Conservation (phyloP, 768 basidiomycete genomes). For the Mycena chlorophos region DNA sequence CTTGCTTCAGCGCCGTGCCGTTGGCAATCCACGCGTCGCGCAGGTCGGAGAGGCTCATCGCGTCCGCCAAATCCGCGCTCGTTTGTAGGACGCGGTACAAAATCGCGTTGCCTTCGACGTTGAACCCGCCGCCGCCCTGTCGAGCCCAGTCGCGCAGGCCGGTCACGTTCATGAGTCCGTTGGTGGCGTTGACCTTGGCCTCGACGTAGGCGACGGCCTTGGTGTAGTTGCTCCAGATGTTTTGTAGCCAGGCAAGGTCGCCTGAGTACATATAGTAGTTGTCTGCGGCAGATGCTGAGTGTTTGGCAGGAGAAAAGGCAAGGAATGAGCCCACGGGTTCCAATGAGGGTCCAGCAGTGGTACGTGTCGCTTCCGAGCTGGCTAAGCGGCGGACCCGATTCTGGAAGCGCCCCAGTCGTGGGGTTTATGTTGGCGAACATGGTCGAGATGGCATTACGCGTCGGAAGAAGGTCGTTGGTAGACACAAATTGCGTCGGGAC, state of each 20-base stretch:
- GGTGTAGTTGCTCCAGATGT: slow-evolving; percentile 56
- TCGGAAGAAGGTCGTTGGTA: slow-evolving; percentile 57
- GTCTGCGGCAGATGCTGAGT: slow-evolving; percentile 32
- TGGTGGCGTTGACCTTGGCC: slow-evolving; percentile 44
- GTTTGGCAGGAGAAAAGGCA: neutral
- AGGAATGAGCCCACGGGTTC: slow-evolving; percentile 39
- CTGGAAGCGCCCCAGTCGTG: slow-evolving; percentile 53
- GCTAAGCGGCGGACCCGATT: slow-evolving; percentile 51
- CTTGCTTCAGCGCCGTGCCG: slow-evolving; percentile 48
- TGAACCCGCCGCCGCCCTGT: slow-evolving; percentile 54
- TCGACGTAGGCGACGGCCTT: slow-evolving; percentile 56
- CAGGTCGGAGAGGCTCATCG: slow-evolving; percentile 36
- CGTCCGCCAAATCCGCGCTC: slow-evolving; percentile 43
- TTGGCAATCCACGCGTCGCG: slow-evolving; percentile 42
- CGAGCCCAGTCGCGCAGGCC: slow-evolving; percentile 60
- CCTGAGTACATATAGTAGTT: slow-evolving; percentile 61
- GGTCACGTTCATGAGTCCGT: slow-evolving; percentile 56
- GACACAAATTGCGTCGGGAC: slow-evolving; percentile 63
- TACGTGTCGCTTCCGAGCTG: slow-evolving; percentile 54
- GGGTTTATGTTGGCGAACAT: slow-evolving; percentile 58
- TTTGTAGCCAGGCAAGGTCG: slow-evolving; percentile 50
- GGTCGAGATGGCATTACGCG: slow-evolving; percentile 55
- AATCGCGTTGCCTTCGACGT: slow-evolving; percentile 57
- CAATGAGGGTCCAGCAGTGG: slow-evolving; percentile 61
- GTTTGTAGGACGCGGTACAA: slow-evolving; percentile 53